phyloP scores from a whole-genome alignment of 371 early-diverging fungal genomes.

The Lichtheimia ornata region DNA sequence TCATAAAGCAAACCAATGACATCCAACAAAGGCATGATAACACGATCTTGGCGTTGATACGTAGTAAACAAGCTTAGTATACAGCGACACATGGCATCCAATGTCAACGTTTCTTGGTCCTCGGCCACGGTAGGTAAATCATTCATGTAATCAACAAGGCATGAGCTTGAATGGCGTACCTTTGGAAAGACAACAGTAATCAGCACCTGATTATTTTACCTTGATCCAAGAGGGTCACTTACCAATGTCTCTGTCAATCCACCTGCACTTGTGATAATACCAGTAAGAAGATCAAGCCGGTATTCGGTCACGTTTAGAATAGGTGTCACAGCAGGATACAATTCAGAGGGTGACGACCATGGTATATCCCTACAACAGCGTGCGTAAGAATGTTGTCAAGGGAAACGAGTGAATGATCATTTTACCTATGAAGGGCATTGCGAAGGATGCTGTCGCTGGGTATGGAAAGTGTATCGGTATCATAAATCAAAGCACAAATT shows the following conservation, averaged over 20 bases:
- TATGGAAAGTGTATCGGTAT: conserved; percentile 12
- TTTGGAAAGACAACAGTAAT: conserved; percentile 14
- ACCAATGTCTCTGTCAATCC: conserved; percentile 82
- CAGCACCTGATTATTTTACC: neutral
- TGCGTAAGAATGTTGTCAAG: conserved; percentile 1
- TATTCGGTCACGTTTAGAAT: conserved; percentile 58
- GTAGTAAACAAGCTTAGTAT: conserved; percentile 45
- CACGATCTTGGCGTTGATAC: conserved; percentile 62
- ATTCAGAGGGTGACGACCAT: conserved; percentile 68
- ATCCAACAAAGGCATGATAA: conserved; percentile 68
- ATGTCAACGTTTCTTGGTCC: conserved; percentile 10
- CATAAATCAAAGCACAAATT: conserved; percentile 44
- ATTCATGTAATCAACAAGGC: conserved; percentile 63
- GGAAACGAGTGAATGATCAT: neutral
- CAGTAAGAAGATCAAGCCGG: conserved; percentile 62
- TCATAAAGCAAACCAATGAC: conserved; percentile 68
- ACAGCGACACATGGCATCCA: conserved; percentile 32
- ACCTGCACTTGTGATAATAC: conserved; percentile 77
- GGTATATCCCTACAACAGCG: conserved; percentile 40
- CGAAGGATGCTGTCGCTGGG: conserved; percentile 29
- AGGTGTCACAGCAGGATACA: conserved; percentile 66
- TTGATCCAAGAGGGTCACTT: conserved; percentile 9
- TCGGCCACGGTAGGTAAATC: conserved; percentile 31
- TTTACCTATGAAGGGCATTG: conserved; percentile 21
- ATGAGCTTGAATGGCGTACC: conserved; percentile 73